These are phyloP conservation scores for Boletus rex-veris DNA, from an alignment of 768 basidiomycete species.

Conservation along the genomic window DNA sequence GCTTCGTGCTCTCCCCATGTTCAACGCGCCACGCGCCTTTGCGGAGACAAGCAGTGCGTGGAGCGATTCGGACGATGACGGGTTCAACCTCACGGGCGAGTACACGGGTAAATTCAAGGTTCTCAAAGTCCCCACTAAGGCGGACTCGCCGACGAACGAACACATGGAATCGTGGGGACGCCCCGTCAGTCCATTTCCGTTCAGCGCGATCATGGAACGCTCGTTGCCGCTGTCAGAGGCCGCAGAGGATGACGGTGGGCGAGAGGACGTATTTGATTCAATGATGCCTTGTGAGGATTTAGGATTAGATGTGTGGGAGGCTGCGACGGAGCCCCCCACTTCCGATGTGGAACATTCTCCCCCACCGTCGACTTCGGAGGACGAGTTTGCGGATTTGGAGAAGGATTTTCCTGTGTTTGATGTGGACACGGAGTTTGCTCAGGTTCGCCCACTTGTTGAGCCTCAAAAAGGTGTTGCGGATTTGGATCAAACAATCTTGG, in stretches of 20 bases:
- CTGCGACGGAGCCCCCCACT: conserved; percentile 19
- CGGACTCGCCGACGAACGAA: conserved; percentile 54
- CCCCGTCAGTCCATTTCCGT: conserved; percentile 67
- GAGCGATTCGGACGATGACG: conserved; percentile 33
- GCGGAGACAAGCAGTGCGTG: conserved; percentile 11
- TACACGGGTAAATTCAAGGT: conserved; percentile 65
- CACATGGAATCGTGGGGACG: conserved; percentile 62
- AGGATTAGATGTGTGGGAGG: conserved; percentile 14
- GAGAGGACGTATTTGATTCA: background rate
- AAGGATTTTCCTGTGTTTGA: conserved; percentile 16
- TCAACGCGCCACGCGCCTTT: conserved; percentile 5
- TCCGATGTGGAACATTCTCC: conserved; percentile 15
- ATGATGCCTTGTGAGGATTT: conserved; percentile 2
- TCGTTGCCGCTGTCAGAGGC: conserved; percentile 18
- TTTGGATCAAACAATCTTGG: conserved; percentile 16
- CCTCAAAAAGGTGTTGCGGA: background rate
- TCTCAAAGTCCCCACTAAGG: conserved; percentile 56
- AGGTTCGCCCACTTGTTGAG: conserved; percentile 1
- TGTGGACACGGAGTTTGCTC: conserved; percentile 15
- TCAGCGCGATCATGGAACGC: conserved; percentile 29
- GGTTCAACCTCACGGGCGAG: conserved; percentile 46
- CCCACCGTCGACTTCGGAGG: conserved; percentile 6
- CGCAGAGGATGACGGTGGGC: conserved; percentile 5
- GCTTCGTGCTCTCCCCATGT: conserved; percentile 16
- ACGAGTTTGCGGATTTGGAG: conserved; percentile 20